These are phyloP conservation scores for Phalaenopsis aphrodite DNA, from an alignment of 106 monocot species.

Conservation along the genomic window DNA sequence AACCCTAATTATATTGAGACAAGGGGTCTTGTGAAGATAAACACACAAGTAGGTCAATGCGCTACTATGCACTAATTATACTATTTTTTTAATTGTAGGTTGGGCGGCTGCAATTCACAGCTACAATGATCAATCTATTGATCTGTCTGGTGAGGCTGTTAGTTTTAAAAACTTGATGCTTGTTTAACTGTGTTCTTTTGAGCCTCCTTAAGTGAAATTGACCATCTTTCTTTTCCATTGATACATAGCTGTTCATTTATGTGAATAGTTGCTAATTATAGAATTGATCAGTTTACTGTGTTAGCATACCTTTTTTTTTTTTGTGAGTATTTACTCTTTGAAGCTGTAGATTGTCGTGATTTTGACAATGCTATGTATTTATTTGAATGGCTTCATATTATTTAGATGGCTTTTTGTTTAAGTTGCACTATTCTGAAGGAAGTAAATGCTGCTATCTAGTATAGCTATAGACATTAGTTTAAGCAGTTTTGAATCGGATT, in stretches of 20 bases:
- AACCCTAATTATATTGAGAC: neutral
- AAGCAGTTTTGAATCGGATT: neutral
- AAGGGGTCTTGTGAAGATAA: neutral
- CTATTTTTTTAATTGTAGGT: slow-evolving; percentile 33
- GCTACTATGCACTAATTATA: slow-evolving; percentile 11
- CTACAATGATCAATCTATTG: slow-evolving; percentile 45
- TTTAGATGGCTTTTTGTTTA: neutral
- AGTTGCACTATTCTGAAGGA: neutral
- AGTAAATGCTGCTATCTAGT: neutral
- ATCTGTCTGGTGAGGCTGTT: slow-evolving; percentile 37
- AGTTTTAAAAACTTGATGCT: neutral
- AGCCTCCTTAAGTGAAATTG: neutral
- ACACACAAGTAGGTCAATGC: neutral
- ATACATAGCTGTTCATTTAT: neutral
- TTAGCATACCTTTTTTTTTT: neutral
- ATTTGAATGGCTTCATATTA: neutral
- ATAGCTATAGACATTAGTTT: neutral
- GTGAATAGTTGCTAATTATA: neutral
- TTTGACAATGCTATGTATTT: neutral
- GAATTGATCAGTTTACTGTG: neutral
- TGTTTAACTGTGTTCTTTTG: neutral
- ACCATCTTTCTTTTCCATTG: neutral
- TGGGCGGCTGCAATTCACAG: slow-evolving; percentile 43
- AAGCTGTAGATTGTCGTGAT: neutral
- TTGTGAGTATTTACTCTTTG: neutral